A percentile compares a stretch with the other conserved stretches of the same genome.
These are phyloP conservation scores for Schwanniomyces polymorphus DNA, from an alignment of 805 yeast genomes.

Conservation along the genomic window DNA sequence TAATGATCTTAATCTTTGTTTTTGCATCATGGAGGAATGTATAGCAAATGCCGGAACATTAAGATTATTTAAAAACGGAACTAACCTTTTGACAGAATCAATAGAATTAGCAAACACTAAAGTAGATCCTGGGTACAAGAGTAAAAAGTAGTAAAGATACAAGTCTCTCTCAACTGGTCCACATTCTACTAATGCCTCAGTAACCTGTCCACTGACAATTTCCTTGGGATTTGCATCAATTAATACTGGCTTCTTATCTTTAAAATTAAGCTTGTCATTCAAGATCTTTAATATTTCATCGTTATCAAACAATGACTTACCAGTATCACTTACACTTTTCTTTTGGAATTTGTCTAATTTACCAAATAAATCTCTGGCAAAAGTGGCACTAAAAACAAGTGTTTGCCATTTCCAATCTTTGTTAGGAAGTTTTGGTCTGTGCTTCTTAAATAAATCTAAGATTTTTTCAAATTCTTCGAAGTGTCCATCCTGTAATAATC, in stretches of 20 bases:
- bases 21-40: slow-evolving; percentile 94
- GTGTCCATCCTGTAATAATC: slow-evolving; percentile 93
- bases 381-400: slow-evolving; percentile 92
- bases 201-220: slow-evolving; percentile 68
- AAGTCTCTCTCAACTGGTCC: slow-evolving; percentile 87
- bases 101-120: slow-evolving; percentile 94
- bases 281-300: slow-evolving; percentile 67
- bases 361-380: slow-evolving; percentile 76
- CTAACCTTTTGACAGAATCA: slow-evolving; percentile 86
- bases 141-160: slow-evolving; percentile 80
- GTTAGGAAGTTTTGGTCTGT: slow-evolving; percentile 41
- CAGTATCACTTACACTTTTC: slow-evolving; percentile 19
- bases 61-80: slow-evolving; percentile 70
- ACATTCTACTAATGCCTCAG: slow-evolving; percentile 90
- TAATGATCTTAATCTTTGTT: slow-evolving; percentile 81
- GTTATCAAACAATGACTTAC: slow-evolving; percentile 40
- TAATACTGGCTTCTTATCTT: slow-evolving; percentile 61
- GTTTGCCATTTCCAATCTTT: slow-evolving; percentile 66
- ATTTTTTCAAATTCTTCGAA: slow-evolving; percentile 87
- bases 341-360: slow-evolving; percentile 53
- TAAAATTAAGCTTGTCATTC: slow-evolving; percentile 69
- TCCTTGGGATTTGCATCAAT: slow-evolving; percentile 88
- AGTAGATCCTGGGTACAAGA: slow-evolving; percentile 85
- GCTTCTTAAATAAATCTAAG: slow-evolving; percentile 58
- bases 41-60: slow-evolving; percentile 71